A percentile compares a stretch with the other conserved stretches of the same genome.
Conservation (phyloP, 306 rosid genomes). For the Prunus mongolica region DNA sequence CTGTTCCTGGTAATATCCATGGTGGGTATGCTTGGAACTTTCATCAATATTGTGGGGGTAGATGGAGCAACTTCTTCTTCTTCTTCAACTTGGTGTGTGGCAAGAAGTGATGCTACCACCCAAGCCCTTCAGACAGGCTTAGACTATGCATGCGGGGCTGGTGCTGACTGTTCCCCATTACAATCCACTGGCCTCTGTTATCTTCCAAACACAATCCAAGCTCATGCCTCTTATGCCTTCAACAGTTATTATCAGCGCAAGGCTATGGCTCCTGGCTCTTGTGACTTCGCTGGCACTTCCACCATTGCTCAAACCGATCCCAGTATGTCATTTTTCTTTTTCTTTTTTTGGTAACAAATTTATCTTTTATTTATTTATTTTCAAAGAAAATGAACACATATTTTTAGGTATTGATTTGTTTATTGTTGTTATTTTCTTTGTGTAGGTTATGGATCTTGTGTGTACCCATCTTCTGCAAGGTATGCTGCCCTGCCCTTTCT, state of each 20-base stretch:
- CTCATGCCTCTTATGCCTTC: conserved; percentile 93
- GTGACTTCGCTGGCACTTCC: conserved; percentile 71
- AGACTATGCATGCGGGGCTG: conserved; percentile 76
- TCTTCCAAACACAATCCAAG: conserved; percentile 87
- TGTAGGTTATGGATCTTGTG: conserved; percentile 97
- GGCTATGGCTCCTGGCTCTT: conserved; percentile 68
- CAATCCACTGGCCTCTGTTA: conserved; percentile 64
- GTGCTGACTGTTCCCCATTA: conserved; percentile 69
- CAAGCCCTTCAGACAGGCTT: conserved; percentile 60
- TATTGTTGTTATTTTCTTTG: background rate
- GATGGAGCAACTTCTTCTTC: conserved; percentile 10
- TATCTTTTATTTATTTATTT: background rate
- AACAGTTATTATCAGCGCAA: conserved; percentile 62
- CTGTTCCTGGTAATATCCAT: background rate
- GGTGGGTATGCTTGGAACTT: background rate
- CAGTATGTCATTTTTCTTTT: conserved; percentile 29
- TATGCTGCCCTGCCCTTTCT: conserved; percentile 12
- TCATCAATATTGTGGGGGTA: background rate
- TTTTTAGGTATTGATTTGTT: background rate
- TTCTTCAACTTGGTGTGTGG: conserved; percentile 65
- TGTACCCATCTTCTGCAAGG: conserved; percentile 80
- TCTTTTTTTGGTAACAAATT: background rate
- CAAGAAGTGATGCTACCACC: conserved; percentile 56
- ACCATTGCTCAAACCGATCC: conserved; percentile 86
- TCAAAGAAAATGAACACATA: background rate